A percentile compares a stretch with the other conserved stretches of the same genome.
These are phyloP conservation scores for Thoreauomyces humboldtii DNA, from an alignment of 192 early-diverging fungal genomes.

Conservation along the genomic window DNA sequence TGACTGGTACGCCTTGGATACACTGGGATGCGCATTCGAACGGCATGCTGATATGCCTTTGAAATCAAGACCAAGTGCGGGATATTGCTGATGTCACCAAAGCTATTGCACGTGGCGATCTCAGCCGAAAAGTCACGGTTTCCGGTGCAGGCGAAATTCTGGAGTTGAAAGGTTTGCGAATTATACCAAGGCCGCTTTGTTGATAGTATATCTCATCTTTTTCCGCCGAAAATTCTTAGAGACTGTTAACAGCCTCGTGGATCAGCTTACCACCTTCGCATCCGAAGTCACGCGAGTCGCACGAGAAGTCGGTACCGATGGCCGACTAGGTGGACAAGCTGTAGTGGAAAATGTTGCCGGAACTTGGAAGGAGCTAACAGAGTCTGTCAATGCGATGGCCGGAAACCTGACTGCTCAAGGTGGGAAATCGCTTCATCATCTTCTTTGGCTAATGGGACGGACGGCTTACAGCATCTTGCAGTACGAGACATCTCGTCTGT, in stretches of 20 bases:
- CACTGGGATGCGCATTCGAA: too few species aligned
- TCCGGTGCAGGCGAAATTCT: constrained; percentile 54
- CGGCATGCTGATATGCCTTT: background rate
- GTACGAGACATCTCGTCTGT: constrained; percentile 71
- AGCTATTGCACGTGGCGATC: constrained; percentile 62
- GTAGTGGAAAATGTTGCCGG: constrained; percentile 31
- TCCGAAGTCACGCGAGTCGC: constrained; percentile 44
- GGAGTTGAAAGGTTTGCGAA: constrained; percentile 58
- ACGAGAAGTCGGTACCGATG: constrained; percentile 29
- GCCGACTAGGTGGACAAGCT: constrained; percentile 28
- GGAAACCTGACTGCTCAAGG: constrained; percentile 30
- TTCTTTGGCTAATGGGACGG: too few species aligned
- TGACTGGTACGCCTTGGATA: constrained; percentile 43
- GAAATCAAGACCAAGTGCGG: constrained; percentile 52
- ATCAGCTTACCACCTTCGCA: constrained; percentile 57
- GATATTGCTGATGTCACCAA: constrained; percentile 68
- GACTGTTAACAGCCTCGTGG: constrained; percentile 65
- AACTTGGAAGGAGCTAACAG: constrained; percentile 35
- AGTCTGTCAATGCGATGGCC: constrained; percentile 30
- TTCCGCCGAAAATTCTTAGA: too few species aligned
- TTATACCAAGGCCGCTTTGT: too few species aligned
- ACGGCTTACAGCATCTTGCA: too few species aligned
- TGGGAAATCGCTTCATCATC: too few species aligned
- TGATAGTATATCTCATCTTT: too few species aligned
- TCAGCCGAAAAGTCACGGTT: constrained; percentile 50